Conservation (phyloP, 306 rosid species). For the Myrica gale region DNA sequence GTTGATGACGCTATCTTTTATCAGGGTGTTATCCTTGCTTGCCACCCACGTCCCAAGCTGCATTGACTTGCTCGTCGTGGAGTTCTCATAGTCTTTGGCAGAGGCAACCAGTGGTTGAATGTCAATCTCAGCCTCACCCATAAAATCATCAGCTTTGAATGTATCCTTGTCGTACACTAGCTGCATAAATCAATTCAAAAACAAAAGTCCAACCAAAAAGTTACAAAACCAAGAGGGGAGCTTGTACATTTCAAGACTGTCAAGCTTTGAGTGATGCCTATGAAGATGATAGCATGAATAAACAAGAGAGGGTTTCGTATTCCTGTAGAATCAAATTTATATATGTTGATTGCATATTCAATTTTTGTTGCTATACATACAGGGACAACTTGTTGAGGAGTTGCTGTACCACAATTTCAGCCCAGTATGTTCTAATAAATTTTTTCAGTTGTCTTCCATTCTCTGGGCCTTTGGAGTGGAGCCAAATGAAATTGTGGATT, state of each 20-base stretch:
- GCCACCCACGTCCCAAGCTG: conserved; percentile 69
- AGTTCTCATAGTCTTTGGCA: conserved; percentile 67
- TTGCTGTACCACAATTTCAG: neutral
- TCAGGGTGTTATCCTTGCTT: conserved; percentile 51
- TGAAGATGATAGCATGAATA: neutral
- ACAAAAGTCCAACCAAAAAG: neutral
- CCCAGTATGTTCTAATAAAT: neutral
- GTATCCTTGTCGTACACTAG: conserved; percentile 87
- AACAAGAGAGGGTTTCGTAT: neutral
- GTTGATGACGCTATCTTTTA: conserved; percentile 61
- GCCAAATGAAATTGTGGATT: neutral
- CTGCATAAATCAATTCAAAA: conserved; percentile 42
- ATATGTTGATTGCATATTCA: neutral
- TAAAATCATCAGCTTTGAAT: conserved; percentile 80
- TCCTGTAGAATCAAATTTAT: neutral
- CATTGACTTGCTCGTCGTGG: conserved; percentile 36
- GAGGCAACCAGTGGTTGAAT: conserved; percentile 82
- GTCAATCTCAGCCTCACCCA: conserved; percentile 97
- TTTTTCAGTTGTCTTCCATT: neutral
- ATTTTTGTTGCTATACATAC: neutral
- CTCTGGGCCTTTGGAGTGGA: neutral
- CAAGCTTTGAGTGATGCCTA: neutral
- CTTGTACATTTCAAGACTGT: neutral
- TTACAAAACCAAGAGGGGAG: neutral
- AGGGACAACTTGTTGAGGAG: neutral